Conservation (phyloP, 108 stramenopile species). For the Cyclostephanos tholiformis region DNA sequence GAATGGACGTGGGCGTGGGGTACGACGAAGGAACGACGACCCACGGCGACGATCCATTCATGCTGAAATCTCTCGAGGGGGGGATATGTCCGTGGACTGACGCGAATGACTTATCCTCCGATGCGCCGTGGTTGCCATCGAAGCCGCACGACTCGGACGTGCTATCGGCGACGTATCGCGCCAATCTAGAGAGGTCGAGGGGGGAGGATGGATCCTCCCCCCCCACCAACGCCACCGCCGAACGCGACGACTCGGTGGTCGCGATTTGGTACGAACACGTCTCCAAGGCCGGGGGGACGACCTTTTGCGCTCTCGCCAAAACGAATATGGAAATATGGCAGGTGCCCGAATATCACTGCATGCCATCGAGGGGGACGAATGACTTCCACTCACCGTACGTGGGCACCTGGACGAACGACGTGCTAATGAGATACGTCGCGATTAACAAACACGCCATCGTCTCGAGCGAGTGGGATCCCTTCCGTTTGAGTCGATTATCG, state of each 20-base stretch:
- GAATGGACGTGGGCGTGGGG: constrained; percentile 14
- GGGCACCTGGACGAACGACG: constrained; percentile 43
- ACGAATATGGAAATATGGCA: constrained; percentile 24
- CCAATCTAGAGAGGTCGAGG: not conserved
- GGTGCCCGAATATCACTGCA: constrained; percentile 53
- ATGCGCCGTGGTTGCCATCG: constrained; percentile 31
- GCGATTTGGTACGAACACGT: constrained; percentile 55
- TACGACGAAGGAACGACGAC: not conserved
- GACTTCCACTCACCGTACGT: constrained; percentile 33
- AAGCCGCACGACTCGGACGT: constrained; percentile 22
- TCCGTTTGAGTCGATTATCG: constrained; percentile 15
- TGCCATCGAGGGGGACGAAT: constrained; percentile 45
- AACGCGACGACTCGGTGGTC: not conserved
- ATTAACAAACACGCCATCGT: constrained; percentile 24
- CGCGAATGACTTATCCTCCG: not conserved
- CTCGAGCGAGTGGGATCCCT: constrained; percentile 57
- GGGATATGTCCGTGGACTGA: constrained; percentile 26
- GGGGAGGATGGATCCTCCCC: not conserved
- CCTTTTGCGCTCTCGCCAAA: constrained; percentile 45
- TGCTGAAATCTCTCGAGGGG: constrained; percentile 19
- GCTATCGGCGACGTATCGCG: constrained; percentile 13
- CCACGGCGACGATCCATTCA: constrained; percentile 30
- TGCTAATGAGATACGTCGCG: constrained; percentile 14
- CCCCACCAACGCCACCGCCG: not conserved
- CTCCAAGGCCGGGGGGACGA: constrained; percentile 52